Conservation (phyloP, 2,329 filamentous ascomycete genomes). For the Monosporascus sp. region DNA sequence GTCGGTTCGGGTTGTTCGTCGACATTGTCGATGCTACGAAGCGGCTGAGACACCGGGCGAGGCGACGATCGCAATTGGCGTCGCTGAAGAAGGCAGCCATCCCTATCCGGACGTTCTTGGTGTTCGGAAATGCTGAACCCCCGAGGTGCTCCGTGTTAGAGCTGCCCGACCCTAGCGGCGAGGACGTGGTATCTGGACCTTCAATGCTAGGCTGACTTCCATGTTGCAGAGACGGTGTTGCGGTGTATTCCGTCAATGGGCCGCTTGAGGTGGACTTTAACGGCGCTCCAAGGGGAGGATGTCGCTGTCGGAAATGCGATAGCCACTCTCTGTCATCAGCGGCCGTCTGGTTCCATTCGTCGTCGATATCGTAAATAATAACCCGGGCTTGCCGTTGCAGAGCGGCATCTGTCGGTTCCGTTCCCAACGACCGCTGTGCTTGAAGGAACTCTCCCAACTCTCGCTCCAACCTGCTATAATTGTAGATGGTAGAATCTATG, state of each 20-base stretch:
- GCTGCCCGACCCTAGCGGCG: constrained; percentile 5
- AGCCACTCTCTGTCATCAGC: constrained; percentile 54
- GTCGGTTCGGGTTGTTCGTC: constrained; percentile 53
- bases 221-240: not conserved
- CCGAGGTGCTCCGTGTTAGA: not conserved
- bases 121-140: not conserved
- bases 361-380: constrained; percentile 58
- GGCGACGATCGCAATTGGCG: constrained; percentile 53
- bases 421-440: constrained; percentile 37
- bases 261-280: constrained; percentile 12
- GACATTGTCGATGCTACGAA: constrained; percentile 51
- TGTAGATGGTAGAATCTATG: constrained; percentile 57
- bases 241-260: constrained; percentile 8
- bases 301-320: constrained; percentile 44
- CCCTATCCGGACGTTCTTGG: constrained; percentile 13
- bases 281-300: constrained; percentile 25
- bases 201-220: not conserved
- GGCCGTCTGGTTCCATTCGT: constrained; percentile 60
- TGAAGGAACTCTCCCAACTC: constrained; percentile 51
- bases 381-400: constrained; percentile 53
- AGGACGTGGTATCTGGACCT: not conserved
- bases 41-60: constrained; percentile 48
- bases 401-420: constrained; percentile 47
- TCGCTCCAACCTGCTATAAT: constrained; percentile 49
- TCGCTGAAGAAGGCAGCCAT: constrained; percentile 45